Conservation (phyloP, 225 moss, liverwort and hornwort species). For the Pseudisothecium myosuroides region DNA sequence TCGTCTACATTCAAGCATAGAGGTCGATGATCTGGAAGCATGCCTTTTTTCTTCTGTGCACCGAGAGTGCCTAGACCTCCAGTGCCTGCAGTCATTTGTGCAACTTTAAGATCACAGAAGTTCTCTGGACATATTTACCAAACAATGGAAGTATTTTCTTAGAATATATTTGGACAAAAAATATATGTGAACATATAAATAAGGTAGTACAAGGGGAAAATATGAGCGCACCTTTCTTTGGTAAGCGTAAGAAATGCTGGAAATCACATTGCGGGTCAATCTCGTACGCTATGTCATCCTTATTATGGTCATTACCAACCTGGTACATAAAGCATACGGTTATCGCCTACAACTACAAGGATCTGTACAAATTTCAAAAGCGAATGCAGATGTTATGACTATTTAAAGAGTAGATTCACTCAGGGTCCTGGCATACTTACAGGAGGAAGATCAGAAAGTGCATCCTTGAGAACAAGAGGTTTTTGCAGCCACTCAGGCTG, state of each 20-base stretch:
- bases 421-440: conserved; percentile 14
- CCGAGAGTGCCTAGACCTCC: conserved; percentile 41
- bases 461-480: conserved; percentile 76
- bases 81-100: conserved; percentile 27
- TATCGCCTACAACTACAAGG: not conserved
- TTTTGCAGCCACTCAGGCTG: conserved; percentile 57
- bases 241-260: conserved; percentile 70
- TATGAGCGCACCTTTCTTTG: conserved; percentile 40
- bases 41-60: conserved; percentile 17
- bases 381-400: not conserved
- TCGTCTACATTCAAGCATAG: conserved; percentile 78
- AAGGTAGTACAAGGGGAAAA: not conserved
- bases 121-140: not conserved
- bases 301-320: conserved; percentile 61
- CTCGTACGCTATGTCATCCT: conserved; percentile 67
- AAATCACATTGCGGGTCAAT: conserved; percentile 51
- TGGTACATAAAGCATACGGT: not conserved
- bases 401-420: not conserved
- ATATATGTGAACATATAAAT: not conserved
- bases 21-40: conserved; percentile 77
- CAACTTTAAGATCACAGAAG: not conserved
- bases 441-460: conserved; percentile 83
- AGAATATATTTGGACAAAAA: not conserved
- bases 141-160: not conserved
- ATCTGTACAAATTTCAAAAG: not conserved